Base-by-base conservation (phyloP, 768 basidiomycete species). In the Rhodotorula taiwanensis region DNA sequence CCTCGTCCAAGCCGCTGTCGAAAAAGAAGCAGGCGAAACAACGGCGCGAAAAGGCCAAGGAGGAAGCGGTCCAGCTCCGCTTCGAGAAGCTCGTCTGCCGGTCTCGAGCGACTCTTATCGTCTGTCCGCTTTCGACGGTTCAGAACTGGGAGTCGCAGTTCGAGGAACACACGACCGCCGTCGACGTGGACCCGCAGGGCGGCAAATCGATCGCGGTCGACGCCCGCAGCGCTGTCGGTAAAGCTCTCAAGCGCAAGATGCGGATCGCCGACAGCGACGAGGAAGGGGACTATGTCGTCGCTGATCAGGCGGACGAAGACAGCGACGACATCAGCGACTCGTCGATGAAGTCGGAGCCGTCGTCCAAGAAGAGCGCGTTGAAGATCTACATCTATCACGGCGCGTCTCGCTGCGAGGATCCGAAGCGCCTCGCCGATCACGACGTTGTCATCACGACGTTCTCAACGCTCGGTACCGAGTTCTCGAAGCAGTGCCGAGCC, bases 81-180 rank as follows among this genome's bases (percentile, higher is more conserved):
- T 81, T 81, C 21, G 85, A 84, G 69, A 83, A 87, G 39, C 85
- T 94, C 72, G 92, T 89, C 76, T 79, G 81, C 41, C 86, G 84
- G 70, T 89, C 87, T 71, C 84, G 91, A 39, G 95, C 87, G 25
- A 97, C 95, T 10, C 78, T 99, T n/a, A 89, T 99, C 71, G 82
- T 99, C 33, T 98, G 95, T 72, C 95, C 95, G 11, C 80, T 99
- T 42, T 92, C 90, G 16, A 99, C 95, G 9, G 91, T 99, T 4
- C 84, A 89, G 52, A 98, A 98, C 73, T 99, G 95, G 95, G 95
- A 99, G 77, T 90, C 94, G 60, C 95, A 99, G 76, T 90, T 99
- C 73, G 83, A 87, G 61, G 95, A 99, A 74, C 95, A 99, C 44
- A 60, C 64, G 54, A 41, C 36, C 25, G 56, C 49, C 25, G 52